A percentile compares a stretch with the other conserved stretches of the same genome.
These are phyloP conservation scores for Mycena epipterygia DNA, from an alignment of 768 basidiomycete genomes.

Conservation along the genomic window DNA sequence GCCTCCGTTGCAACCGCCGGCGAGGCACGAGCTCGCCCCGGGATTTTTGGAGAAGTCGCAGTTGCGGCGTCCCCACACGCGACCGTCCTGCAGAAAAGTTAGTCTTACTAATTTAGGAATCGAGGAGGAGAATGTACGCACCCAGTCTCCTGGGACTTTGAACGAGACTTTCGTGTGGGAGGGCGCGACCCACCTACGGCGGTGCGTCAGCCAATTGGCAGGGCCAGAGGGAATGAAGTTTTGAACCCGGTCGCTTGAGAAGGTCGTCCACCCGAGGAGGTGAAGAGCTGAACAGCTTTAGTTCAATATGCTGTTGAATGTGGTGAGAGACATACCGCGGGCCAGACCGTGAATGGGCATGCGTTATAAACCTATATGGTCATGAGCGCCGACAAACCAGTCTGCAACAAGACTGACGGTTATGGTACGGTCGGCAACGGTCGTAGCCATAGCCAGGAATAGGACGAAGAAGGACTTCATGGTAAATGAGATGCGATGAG, in stretches of 20 bases:
- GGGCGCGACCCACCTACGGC: constrained; percentile 7
- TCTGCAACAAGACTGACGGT: constrained; percentile 22
- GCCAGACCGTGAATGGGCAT: constrained; percentile 25
- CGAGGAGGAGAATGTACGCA: background rate
- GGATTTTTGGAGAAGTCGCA: constrained; percentile 56
- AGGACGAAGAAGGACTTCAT: constrained; percentile 19
- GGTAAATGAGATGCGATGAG: no score
- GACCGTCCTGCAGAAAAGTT: constrained; percentile 43
- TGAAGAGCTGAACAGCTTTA: constrained; percentile 22
- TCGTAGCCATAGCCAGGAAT: constrained; percentile 14
- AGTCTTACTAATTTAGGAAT: background rate
- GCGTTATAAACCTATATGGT: constrained; percentile 16
- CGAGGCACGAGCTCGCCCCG: constrained; percentile 55
- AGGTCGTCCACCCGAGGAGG: constrained; percentile 25
- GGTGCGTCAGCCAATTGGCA: constrained; percentile 8
- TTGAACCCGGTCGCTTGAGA: constrained; percentile 25
- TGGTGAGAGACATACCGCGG: constrained; percentile 8
- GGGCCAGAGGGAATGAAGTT: constrained; percentile 7
- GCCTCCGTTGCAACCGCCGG: constrained; percentile 63
- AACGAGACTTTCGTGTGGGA: constrained; percentile 5
- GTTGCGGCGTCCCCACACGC: constrained; percentile 64
- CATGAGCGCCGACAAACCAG: constrained; percentile 7
- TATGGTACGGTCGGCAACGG: constrained; percentile 19
- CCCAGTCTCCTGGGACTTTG: constrained; percentile 16
- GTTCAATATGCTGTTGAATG: constrained; percentile 11